Base-by-base conservation (phyloP, 495 filamentous ascomycete species). In the Aspergillus cavernicola region DNA sequence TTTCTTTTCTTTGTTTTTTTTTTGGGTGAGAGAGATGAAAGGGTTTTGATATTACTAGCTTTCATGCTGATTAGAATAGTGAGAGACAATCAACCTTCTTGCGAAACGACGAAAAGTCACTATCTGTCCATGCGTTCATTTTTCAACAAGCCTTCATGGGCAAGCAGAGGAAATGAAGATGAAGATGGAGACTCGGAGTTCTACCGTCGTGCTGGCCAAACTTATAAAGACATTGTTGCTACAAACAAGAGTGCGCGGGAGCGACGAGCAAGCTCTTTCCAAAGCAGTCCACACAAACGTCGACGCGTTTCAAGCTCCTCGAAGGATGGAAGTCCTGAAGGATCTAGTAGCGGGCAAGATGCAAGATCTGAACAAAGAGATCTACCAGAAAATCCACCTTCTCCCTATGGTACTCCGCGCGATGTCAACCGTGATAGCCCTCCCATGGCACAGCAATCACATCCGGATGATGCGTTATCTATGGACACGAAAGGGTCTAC, bases 81-180 rank as follows among this genome's bases (percentile, higher is more conserved):
- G 24, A 13, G 24, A 29, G 23, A 43, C 13, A 22, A 7, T 2
- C n/a, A 36, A 23, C 1, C 13, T 37, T 6, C 36, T 12, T 9
- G 9, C 24, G 24, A 28, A 9, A 28, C 24, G 37, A 8, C n/a
- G 22, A 29, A 1, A n/a, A 32, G n/a, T 28, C 24, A 44, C 16
- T n/a, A n/a, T 23, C 29, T 42, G 20, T 11, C 23, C n/a, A 88
- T 85, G 73, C 77, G 74, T 46, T 75, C 77, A 1, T 76, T 90
- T 26, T 89, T 89, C 64, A 89, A 84, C 29, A 85, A 82, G 63
- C 83, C 85, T 23, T 75, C 79, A 1, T 85, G 76, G 67, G 73
- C 78, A 33, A 78, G 66, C 36, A 70, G 66, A 3, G 56, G 69
- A 13, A 57, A 64, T 2, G 72, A 75, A 20, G 58, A 64, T 2